A percentile compares a stretch with the other conserved stretches of the same genome.
These are phyloP conservation scores for Trichosporon faecale DNA, from an alignment of 1,284 basidiomycete species.

Conservation along the genomic window DNA sequence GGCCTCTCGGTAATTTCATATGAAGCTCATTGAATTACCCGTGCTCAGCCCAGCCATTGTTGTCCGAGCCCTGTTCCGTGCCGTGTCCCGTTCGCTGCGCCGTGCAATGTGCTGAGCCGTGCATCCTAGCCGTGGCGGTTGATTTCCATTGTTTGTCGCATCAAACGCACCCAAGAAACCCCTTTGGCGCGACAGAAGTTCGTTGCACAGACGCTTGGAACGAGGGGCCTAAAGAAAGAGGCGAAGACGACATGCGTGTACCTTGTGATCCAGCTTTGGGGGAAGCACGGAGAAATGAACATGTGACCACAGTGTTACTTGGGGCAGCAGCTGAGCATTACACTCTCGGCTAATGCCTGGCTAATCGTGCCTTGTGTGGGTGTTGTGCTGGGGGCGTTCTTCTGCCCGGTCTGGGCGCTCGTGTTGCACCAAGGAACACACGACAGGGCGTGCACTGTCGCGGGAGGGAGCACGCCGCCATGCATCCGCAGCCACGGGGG, in stretches of 20 bases:
- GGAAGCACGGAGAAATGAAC: not conserved
- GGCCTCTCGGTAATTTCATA: slow-evolving; percentile 2
- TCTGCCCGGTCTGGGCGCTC: not conserved
- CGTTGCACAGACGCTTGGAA: not conserved
- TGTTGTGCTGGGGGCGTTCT: not conserved
- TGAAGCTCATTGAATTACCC: not conserved
- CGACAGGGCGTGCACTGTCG: too few species aligned
- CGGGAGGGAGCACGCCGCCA: not conserved
- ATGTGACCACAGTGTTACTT: not conserved
- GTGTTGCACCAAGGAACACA: not conserved
- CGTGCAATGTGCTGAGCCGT: too few species aligned
- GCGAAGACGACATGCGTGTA: too few species aligned
- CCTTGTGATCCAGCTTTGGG: not conserved
- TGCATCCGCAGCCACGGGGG: not conserved
- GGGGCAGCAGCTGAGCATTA: not conserved
- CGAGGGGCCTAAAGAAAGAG: not conserved
- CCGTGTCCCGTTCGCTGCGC: too few species aligned
- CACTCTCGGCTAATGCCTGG: slow-evolving; percentile 3
- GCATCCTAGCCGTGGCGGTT: not conserved
- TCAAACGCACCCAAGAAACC: too few species aligned
- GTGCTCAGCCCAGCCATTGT: not conserved
- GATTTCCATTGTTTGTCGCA: not conserved
- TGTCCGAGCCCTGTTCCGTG: not conserved
- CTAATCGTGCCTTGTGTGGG: not conserved
- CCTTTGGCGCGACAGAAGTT: not conserved